These are phyloP conservation scores for Calocera viscosa DNA, from an alignment of 768 basidiomycete species.

Conservation along the genomic window DNA sequence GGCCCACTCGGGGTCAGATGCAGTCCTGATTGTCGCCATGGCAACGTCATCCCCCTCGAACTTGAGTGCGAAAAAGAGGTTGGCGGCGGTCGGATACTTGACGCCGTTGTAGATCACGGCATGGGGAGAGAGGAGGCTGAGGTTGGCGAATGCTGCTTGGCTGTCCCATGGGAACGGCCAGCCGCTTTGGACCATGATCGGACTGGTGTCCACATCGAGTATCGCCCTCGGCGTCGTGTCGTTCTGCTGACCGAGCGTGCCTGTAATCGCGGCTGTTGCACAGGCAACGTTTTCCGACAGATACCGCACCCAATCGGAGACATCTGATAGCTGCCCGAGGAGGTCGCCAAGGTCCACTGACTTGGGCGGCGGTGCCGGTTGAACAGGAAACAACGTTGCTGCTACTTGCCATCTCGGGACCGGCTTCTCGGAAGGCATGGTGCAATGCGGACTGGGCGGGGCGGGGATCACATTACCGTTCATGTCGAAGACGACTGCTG, in stretches of 20 bases:
- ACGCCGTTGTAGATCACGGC: slow-evolving; percentile 43
- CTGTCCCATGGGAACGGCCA: background rate
- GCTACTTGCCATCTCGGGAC: background rate
- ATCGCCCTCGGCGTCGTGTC: background rate
- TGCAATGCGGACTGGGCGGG: background rate
- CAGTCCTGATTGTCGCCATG: slow-evolving; percentile 33
- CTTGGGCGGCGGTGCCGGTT: background rate
- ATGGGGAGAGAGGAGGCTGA: slow-evolving; percentile 39
- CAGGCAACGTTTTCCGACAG: background rate
- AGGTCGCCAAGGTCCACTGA: background rate
- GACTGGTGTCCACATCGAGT: background rate
- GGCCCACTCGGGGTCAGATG: background rate
- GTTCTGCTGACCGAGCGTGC: background rate
- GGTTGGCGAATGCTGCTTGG: background rate
- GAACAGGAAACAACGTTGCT: background rate
- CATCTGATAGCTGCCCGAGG: background rate
- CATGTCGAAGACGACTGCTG: background rate
- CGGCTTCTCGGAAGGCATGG: background rate
- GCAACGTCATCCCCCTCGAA: background rate
- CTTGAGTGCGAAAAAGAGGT: slow-evolving; percentile 66
- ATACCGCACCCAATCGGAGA: background rate
- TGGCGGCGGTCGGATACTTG: slow-evolving; percentile 55
- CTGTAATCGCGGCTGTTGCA: background rate
- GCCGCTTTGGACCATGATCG: background rate
- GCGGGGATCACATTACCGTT: background rate